Base-by-base conservation (phyloP, 495 filamentous ascomycete genomes). In the Daldinia caldariorum region DNA sequence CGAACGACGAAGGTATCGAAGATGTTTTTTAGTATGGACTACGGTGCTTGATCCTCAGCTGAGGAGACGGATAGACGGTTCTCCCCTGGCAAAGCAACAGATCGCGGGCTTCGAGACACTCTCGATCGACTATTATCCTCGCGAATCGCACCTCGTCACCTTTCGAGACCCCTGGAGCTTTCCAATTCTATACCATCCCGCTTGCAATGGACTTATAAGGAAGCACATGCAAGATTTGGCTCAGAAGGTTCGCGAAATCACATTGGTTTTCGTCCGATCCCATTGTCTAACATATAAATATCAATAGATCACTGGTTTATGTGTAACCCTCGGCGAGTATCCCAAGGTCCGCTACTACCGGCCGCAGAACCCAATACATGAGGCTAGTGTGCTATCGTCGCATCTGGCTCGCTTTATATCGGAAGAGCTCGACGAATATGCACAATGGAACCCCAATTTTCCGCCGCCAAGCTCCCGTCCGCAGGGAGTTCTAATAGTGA, bases 101-200 rank as follows among this genome's bases (percentile, higher is more conserved):
- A 92, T 97, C 71, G 89, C 85, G 9, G 85, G 72, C 10, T 89
- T 91, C 73, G 86, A 87, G 39, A 89, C 91, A 14, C 84, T 98
- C 66, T 91, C 92, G 38, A 83, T 97, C 78, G 91, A 97, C 77
- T 99, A 87, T 77, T 94, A 89, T 77, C 94, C 95, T 22, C 88
- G 92, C 62, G 95, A 99, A 81, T 97, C 96, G 12, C 92, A 92
- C 73, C 79, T 99, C 35, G 82, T 97, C 67, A 97, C 93, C 1
- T 97, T 98, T 68, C 85, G 91, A 61, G 95, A 98, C 77, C 94
- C 96, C 0, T 96, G 89, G 85, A 97, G 94, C 79, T 98, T 98
- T 75, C 94, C 93, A 3, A 86, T 94, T 10, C 80, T 99, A 57
- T 99, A 90, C 82, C 94, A 98, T 76, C 94, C 95, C 10, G 86